phyloP scores from a whole-genome alignment of 345 rosid genomes.

The Euclidium syriacum region DNA sequence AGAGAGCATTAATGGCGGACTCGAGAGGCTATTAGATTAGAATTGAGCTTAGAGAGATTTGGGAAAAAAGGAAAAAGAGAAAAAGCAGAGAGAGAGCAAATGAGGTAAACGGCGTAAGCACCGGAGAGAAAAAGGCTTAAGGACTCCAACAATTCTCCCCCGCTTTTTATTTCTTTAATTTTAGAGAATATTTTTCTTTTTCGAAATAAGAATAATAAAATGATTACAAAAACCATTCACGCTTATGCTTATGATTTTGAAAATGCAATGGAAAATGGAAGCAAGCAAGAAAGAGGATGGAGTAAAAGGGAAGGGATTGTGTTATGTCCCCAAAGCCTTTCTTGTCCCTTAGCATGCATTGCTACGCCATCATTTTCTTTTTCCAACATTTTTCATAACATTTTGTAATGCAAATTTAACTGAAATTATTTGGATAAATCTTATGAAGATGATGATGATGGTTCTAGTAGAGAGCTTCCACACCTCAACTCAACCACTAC shows the following conservation, averaged over 20 bases:
- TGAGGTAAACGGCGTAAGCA: neutral
- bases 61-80: neutral
- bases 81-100: neutral
- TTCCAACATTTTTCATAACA: neutral
- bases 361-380: slow-evolving; percentile 18
- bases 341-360: slow-evolving; percentile 32
- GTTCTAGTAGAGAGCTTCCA: slow-evolving; percentile 24
- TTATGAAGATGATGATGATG: neutral
- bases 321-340: slow-evolving; percentile 9
- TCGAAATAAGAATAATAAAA: neutral
- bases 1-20: slow-evolving; percentile 14
- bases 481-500: slow-evolving; percentile 22
- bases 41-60: neutral
- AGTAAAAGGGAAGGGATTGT: slow-evolving; percentile 22
- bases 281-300: neutral
- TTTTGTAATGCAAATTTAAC: neutral
- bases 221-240: neutral
- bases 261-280: neutral
- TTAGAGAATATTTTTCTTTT: neutral
- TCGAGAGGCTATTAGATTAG: neutral
- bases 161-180: neutral
- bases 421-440: neutral
- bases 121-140: slow-evolving; percentile 6
- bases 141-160: slow-evolving; percentile 1
- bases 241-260: neutral